Evolutionary conservation across 345 rosid genomes (phyloP).

Genomic region (Microthlaspi erraticum): DNA sequence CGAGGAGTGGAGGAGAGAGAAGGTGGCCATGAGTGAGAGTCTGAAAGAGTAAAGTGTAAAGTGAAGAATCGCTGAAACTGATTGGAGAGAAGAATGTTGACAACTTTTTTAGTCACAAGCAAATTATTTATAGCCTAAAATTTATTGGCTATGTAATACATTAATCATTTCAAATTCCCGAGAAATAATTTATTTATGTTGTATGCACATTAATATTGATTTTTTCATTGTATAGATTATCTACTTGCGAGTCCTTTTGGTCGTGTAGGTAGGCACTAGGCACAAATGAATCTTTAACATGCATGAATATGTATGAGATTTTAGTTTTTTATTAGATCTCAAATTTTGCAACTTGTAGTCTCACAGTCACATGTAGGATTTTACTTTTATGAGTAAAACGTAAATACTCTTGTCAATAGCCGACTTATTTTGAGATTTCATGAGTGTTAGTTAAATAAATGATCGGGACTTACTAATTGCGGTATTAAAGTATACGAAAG

Average conservation of each 20-base stretch:
- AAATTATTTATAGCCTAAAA: not conserved
- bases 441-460: no score
- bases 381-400: no score
- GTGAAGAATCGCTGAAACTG: not conserved
- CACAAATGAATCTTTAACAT: constrained; percentile 13
- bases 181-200: no score
- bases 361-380: no score
- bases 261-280: not conserved
- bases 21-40: constrained; percentile 39
- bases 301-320: not conserved
- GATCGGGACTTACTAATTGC: no score
- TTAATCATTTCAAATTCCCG: constrained; percentile 9
- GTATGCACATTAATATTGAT: not conserved
- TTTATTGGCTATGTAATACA: not conserved
- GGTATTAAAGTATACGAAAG: no score
- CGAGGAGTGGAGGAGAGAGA: constrained; percentile 37
- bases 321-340: not conserved
- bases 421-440: no score
- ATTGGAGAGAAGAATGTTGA: constrained; percentile 22
- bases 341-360: not conserved
- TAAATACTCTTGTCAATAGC: no score
- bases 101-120: constrained; percentile 16
- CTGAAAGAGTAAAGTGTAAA: not conserved
- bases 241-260: not conserved
- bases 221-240: not conserved